These are phyloP conservation scores for Fraxinus angustifolia DNA, from an alignment of 305 asterid genomes.

Conservation along the genomic window DNA sequence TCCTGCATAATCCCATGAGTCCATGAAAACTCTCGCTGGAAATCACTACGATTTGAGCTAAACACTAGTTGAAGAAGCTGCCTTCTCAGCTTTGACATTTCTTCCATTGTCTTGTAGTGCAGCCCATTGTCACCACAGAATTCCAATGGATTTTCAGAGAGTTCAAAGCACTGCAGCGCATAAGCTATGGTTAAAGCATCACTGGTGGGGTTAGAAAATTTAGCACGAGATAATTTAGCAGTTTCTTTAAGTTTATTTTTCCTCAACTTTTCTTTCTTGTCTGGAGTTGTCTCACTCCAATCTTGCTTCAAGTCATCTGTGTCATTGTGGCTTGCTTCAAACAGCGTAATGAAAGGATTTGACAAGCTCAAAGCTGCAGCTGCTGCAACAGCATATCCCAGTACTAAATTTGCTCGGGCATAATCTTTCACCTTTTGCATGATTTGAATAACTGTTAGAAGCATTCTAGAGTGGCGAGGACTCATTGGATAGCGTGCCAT, in stretches of 20 bases:
- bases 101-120: neutral
- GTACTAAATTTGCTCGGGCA: neutral
- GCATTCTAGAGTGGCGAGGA: neutral
- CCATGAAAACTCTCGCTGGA: neutral
- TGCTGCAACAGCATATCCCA: neutral
- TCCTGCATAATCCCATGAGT: neutral
- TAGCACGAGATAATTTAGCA: neutral
- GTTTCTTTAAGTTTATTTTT: neutral
- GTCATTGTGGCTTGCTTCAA: neutral
- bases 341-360: neutral
- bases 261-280: neutral
- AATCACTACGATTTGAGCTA: neutral
- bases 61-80: neutral
- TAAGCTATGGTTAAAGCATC: neutral
- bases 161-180: neutral
- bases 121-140: neutral
- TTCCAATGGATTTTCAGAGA: neutral
- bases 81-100: neutral
- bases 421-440: neutral
- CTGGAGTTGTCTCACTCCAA: neutral
- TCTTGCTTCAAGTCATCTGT: neutral
- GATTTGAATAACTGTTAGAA: neutral
- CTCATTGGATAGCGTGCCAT: neutral
- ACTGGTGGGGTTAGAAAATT: neutral
- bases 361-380: neutral